Conservation (phyloP, 2,329 filamentous ascomycete species). For the Trichothecium sympodiale region DNA sequence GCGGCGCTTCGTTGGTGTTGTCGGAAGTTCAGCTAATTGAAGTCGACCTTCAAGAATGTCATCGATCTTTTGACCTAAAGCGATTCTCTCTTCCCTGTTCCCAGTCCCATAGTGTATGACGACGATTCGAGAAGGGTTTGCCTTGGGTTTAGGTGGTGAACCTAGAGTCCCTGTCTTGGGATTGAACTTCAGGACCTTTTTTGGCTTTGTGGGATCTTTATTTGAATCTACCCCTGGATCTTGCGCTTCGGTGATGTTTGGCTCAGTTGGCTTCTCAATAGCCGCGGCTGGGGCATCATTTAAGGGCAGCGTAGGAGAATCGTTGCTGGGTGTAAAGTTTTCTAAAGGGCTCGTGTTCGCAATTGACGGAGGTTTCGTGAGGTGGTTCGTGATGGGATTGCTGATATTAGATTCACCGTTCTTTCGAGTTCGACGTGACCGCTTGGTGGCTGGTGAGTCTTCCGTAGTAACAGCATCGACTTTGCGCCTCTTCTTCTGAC, state of each 20-base stretch:
- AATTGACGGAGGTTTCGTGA: conserved; percentile 3
- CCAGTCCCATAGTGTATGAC: conserved; percentile 45
- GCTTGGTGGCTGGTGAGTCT: conserved; percentile 14
- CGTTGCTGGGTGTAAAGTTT: conserved; percentile 1
- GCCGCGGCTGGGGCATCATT: conserved; percentile 7
- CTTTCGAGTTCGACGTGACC: conserved; percentile 13
- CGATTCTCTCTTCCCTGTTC: conserved; percentile 29
- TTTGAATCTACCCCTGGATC: neutral
- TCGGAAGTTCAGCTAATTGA: conserved; percentile 13
- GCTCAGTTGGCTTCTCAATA: neutral
- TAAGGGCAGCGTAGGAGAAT: conserved; percentile 8
- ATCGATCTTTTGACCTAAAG: conserved; percentile 50
- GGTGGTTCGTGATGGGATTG: conserved; percentile 8
- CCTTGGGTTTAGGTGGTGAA: conserved; percentile 46
- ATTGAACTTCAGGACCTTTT: conserved; percentile 45
- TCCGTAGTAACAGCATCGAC: conserved; percentile 16
- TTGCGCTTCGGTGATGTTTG: neutral
- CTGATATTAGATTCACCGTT: conserved; percentile 5
- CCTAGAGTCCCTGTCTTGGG: conserved; percentile 51
- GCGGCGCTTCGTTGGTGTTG: conserved; percentile 5
- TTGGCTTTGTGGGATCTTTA: conserved; percentile 12
- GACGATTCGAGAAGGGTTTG: conserved; percentile 31
- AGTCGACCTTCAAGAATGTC: conserved; percentile 39
- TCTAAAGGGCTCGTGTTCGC: neutral
- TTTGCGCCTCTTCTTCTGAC: conserved; percentile 31